Base-by-base conservation (phyloP, 2,329 filamentous ascomycete species). In the Parastagonospora avenae region DNA sequence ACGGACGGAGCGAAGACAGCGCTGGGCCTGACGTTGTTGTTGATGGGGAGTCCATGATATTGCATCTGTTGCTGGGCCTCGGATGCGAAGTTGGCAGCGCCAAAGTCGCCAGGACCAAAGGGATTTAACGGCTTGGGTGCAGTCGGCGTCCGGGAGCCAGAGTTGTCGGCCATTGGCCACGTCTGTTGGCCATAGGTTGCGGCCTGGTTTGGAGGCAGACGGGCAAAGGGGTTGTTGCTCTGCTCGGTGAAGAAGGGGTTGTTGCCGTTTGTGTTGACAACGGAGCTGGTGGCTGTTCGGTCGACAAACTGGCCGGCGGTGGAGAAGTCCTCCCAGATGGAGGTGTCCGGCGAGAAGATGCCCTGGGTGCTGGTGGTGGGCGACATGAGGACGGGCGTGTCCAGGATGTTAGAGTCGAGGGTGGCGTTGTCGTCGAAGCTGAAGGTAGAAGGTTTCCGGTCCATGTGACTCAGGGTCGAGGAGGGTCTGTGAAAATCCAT, bases 111-210 rank as follows among this genome's bases (percentile, higher is more conserved):
- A 30, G 71, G 68, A 32, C 78, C 75, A 64, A 82, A 84, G 39
- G 85, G 82, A 64, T 90, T 87, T 65, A 90, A 89, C 46, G 85
- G 86, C 68, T 90, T 92, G 57, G 84, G 79, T 54, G 85, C 86
- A 54, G 91, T 85, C 12, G 89, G 88, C 6, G 90, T 93, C 72
- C 85, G 88, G 55, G 90, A 84, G 45, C 85, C 88, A 24, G 89
- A 89, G 63, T 79, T 80, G 62, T 85, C 82, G 70, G 87, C 36
- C 37, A 76, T 81, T 42, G 85, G 78, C 89, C 89, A 92, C 55
- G 76, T 71, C 56, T 79, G 77, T 60, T 81, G 79, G 50, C 74
- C 74, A 57, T 81, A 77, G 56, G 68, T 71, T 69, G 66, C 74
- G 55, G 76, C 72, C 56, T 79, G 79, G 51, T 77, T 73, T 33